Evolutionary conservation across 169 alveolate species (phyloP), one percentile per base, ranked within the genome.

Genomic region (Cryptosporidium sp.): DNA sequence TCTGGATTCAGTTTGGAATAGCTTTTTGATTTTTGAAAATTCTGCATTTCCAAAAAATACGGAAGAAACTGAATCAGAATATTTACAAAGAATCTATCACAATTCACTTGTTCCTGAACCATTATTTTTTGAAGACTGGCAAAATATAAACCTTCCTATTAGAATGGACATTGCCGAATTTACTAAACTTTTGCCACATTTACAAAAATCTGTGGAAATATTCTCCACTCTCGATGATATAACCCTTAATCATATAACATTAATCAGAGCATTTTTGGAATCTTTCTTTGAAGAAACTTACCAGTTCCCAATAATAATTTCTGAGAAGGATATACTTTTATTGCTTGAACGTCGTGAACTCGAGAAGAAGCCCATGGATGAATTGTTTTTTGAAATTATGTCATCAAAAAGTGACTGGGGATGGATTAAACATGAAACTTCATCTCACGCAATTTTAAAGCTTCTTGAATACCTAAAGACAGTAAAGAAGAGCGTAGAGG

Each of bases 81-180:
- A 80, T 48, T 41, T 80, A 16, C 59, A 62, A 26, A 37, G 89
- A 29, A 50, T 80, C 12, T 80, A 80, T 31, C 65, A 80, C 18
- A 45, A 23, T 39, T 12, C 55, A 8, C 59, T 80, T n/a, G 70
- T 80, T 41, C 69, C 89, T 23, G 89, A 80, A 18, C 89, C 89
- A n/a, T 39, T 80, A 9, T 80, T 43, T 80, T 26, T 16, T 7
- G 80, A 80, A 18, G 89, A 80, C 45, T 80, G 89, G 89, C 6
- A 14, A 61, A 61, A 48, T 21, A 80, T 80, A 26, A 80, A 62
- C 14, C 68, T 62, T 16, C 89, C 89, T 9, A 62, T 65, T 62
- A 23, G 75, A 39, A 62, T 80, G 35, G 89, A 80, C 43, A 62
- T 80, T 59, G 80, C 89, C 1, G 89, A 80, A 10, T 59, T 80